Conservation (phyloP, 1,284 basidiomycete genomes). For the Heterobasidion annosum region DNA sequence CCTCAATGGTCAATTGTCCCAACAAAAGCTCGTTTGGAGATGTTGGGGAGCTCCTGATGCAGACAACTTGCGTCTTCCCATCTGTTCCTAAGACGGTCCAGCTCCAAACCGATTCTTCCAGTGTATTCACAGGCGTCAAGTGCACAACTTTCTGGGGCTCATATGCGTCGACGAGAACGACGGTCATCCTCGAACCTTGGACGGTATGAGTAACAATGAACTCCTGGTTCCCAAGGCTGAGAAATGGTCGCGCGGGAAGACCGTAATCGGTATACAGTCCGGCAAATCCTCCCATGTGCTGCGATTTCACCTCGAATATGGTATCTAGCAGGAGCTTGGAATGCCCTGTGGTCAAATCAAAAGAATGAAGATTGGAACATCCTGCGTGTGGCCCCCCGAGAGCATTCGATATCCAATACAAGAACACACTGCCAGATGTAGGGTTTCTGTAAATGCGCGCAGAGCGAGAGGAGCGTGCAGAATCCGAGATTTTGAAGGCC, state of each 20-base stretch:
- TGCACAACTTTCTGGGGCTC: slow-evolving; percentile 22
- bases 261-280: slow-evolving; percentile 51
- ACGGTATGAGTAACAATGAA: slow-evolving; percentile 36
- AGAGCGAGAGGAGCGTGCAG: slow-evolving; percentile 43
- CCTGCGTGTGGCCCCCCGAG: slow-evolving; percentile 54
- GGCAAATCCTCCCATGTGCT: slow-evolving; percentile 34
- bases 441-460: slow-evolving; percentile 32
- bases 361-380: slow-evolving; percentile 39
- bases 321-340: slow-evolving; percentile 25
- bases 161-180: slow-evolving; percentile 28
- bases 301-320: slow-evolving; percentile 24
- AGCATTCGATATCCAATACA: slow-evolving; percentile 50
- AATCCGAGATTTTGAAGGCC: slow-evolving; percentile 27
- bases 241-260: slow-evolving; percentile 35
- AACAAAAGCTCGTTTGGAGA: slow-evolving; percentile 43
- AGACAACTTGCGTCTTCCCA: slow-evolving; percentile 32
- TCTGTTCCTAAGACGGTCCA: slow-evolving; percentile 50
- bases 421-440: slow-evolving; percentile 14
- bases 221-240: slow-evolving; percentile 19
- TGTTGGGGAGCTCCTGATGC: slow-evolving; percentile 39
- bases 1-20: slow-evolving; percentile 23
- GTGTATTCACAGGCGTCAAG: slow-evolving; percentile 33
- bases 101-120: slow-evolving; percentile 27
- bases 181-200: slow-evolving; percentile 42
- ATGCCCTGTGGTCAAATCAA: slow-evolving; percentile 19